phyloP scores from a whole-genome alignment of 352 stramenopile species.

The Pythium pyrilobum region DNA sequence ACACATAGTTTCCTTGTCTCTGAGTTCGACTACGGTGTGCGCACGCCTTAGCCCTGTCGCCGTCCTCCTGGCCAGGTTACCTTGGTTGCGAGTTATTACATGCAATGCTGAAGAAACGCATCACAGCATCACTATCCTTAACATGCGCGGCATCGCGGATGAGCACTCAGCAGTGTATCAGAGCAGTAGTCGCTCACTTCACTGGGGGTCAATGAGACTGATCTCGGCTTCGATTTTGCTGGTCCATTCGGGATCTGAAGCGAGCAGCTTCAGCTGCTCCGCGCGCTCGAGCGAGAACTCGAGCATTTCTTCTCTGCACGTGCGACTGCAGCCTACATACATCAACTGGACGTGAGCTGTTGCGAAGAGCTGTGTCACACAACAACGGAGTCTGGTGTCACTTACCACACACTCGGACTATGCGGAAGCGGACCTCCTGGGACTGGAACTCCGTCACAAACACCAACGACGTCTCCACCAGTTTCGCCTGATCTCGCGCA shows the following conservation, averaged over 20 bases:
- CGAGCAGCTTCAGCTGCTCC: slow-evolving; percentile 33
- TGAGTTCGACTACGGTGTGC: too few species aligned
- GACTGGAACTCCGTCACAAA: slow-evolving; percentile 59
- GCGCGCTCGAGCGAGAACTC: slow-evolving; percentile 45
- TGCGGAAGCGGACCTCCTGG: slow-evolving; percentile 58
- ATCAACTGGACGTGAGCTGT: too few species aligned
- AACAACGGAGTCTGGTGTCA: too few species aligned
- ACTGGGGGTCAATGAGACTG: slow-evolving; percentile 43
- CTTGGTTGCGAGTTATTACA: too few species aligned
- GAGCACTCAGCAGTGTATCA: neutral
- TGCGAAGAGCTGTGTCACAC: too few species aligned
- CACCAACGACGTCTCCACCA: slow-evolving; percentile 68
- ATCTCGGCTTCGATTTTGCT: slow-evolving; percentile 47
- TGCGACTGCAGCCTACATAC: slow-evolving; percentile 53
- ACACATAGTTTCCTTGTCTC: too few species aligned
- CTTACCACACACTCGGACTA: slow-evolving; percentile 66
- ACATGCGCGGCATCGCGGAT: too few species aligned
- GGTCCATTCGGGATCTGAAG: slow-evolving; percentile 32
- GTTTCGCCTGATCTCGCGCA: slow-evolving; percentile 59
- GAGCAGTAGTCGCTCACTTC: too few species aligned
- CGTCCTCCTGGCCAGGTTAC: too few species aligned
- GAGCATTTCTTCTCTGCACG: slow-evolving; percentile 44
- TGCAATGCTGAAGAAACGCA: too few species aligned
- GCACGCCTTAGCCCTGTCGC: too few species aligned
- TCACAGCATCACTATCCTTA: too few species aligned